Evolutionary conservation across 495 filamentous ascomycete genomes (phyloP), one percentile per base, ranked within the genome.

Genomic region (Polyplosphaeria fusca): DNA sequence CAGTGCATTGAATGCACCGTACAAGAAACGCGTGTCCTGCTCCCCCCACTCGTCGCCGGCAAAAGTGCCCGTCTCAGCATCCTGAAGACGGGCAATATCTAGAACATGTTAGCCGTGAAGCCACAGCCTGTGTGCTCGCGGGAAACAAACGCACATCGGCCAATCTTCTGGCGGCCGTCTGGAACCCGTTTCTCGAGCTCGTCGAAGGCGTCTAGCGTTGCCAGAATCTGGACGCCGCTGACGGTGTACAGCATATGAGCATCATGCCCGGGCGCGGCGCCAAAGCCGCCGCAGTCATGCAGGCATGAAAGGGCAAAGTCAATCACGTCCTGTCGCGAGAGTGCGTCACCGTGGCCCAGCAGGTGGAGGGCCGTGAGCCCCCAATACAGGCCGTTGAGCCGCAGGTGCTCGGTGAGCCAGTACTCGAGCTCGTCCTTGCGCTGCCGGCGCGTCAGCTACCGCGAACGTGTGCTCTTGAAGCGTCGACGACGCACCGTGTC

Each of bases 31-130:
- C 5, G 94, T 97, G 71, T 98, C 93, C 47, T 82, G 82, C 73
- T 98, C 93, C 7, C 94, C 93, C 91, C 91, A 98, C 70, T 95
- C 84, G 61, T 97, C 94, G 37, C 93, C 93, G 59, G 84, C 83
- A 68, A 98, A 96, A 1, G 84, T 88, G 54, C 93, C 93, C 23
- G 85, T 89, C 60, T 87, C 74, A 2, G 71, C 75, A 63, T 95
- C 83, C 65, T 98, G 93, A 50, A 96, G 78, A 50, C 73, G 72
- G 38, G 90, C 85, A 58, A 98, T 89, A 75, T 83, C 89, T 95
- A 55, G n/a, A 42, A 30, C 14, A 23, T 53, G 42, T 53, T 41
- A 43, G 60, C 53, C 27, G 47, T 9, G 39, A 35, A 35, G 7
- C 5, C 5, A 11, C 5, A 42, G 9, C 39, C 39, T 12, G 39